These are phyloP conservation scores for Plectosphaerella plurivora DNA, from an alignment of 2,329 filamentous ascomycete species.

Conservation along the genomic window DNA sequence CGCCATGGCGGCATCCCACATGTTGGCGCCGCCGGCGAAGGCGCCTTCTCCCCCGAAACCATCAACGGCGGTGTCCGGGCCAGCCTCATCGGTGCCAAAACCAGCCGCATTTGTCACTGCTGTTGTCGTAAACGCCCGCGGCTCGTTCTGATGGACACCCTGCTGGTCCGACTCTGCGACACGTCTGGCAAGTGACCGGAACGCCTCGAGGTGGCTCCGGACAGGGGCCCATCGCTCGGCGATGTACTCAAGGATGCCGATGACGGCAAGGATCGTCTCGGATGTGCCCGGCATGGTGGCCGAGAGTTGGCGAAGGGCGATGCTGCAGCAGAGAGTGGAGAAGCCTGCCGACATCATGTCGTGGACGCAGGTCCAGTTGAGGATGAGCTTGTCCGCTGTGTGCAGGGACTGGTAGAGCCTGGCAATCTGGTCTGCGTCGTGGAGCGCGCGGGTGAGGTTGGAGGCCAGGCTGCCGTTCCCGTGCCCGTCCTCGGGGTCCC, in stretches of 20 bases:
- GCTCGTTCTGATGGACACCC: not conserved
- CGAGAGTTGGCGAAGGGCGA: not conserved
- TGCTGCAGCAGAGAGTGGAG: not conserved
- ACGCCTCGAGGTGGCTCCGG: not conserved
- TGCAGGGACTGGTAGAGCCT: not conserved
- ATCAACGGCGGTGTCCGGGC: not conserved
- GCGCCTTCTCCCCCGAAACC: not conserved
- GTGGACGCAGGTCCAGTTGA: constrained; percentile 1
- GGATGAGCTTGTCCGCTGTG: not conserved
- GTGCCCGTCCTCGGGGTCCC: not conserved
- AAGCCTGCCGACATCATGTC: constrained; percentile 3
- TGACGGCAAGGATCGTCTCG: not conserved
- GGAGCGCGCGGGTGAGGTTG: not conserved
- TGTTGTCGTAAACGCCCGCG: not conserved
- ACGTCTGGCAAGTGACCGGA: not conserved
- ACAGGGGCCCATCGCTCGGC: not conserved
- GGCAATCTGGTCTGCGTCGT: not conserved
- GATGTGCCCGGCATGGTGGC: not conserved
- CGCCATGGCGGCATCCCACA: not conserved
- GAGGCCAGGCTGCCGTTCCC: not conserved
- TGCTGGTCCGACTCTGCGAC: not conserved
- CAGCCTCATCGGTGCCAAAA: not conserved
- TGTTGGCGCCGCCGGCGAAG: not conserved
- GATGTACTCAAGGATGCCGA: not conserved
- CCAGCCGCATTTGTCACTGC: not conserved